A percentile compares a stretch with the other conserved stretches of the same genome.
Conservation (phyloP, 495 filamentous ascomycete species). For the Penicilliopsis zonata region DNA sequence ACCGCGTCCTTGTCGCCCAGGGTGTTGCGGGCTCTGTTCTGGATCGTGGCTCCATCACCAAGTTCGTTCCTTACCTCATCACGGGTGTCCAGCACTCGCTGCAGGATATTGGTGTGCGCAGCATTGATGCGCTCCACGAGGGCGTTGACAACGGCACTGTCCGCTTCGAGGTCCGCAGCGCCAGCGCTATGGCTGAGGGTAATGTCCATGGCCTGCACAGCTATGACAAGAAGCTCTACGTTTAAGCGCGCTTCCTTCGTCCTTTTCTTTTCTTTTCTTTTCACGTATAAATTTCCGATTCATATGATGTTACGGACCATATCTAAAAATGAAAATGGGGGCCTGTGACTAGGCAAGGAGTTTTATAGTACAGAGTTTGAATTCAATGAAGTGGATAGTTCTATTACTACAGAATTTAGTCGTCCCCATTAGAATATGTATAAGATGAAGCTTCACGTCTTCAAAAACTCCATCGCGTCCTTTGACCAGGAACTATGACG, state of each 20-base stretch:
- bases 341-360: constrained; percentile 21
- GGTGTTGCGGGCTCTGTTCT: constrained; percentile 76
- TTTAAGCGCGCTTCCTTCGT: constrained; percentile 35
- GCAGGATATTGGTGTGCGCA: constrained; percentile 85
- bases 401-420: too few relatives aligned
- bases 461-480: too few relatives aligned
- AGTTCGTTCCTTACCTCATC: constrained; percentile 90
- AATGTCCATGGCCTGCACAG: constrained; percentile 92
- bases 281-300: constrained; percentile 8
- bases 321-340: constrained; percentile 26
- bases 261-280: constrained; percentile 6
- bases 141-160: constrained; percentile 66
- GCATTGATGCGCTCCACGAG: constrained; percentile 61
- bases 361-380: constrained; percentile 5
- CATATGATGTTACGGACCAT: constrained; percentile 19
- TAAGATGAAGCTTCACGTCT: too few relatives aligned
- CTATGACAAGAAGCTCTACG: constrained; percentile 99
- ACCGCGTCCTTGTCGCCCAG: constrained; percentile 87
- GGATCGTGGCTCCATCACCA: constrained; percentile 70
- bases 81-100: constrained; percentile 93
- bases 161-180: constrained; percentile 86
- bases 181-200: constrained; percentile 90
- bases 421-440: too few relatives aligned
- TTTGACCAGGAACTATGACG: too few relatives aligned
- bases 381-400: too few relatives aligned